Evolutionary conservation across 495 filamentous ascomycete genomes (phyloP), one percentile per base, ranked within the genome.

Genomic region (Penicilliopsis zonata): DNA sequence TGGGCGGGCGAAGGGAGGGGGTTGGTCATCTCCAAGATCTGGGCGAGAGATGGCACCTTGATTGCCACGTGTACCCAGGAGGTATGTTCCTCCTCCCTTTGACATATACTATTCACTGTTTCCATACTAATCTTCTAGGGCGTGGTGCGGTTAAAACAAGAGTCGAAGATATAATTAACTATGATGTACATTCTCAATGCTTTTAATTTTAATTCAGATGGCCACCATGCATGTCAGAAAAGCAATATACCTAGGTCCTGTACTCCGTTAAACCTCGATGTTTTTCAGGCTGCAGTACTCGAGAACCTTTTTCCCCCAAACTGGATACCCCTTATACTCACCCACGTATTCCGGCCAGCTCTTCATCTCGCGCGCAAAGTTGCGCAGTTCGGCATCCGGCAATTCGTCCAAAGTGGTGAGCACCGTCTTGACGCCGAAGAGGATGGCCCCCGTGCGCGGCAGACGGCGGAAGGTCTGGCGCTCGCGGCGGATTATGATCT

Each of bases 1-100:
- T 98, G 90, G 90, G 72, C 78, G 12, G 86, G 84, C 9, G 85
- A 93, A 43, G 88, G 86, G 12, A 71, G 88, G 35, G 90, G 83
- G 0, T 62, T 96, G 37, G 88, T 87, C 20, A 72, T 71, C 42
- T 86, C 94, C 67, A 76, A 75, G 67, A 86, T 96, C 36, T 96
- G 78, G 69, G 74, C 76, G 25, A 73, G 69, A 47, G 80, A 94
- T 43, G 90, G 88, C 3, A 72, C 63, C 20, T 54, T 96, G 61
- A 64, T 98, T 43, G 90, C 90, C 18, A 63, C 61, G 12, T 60
- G 61, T 41, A 59, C 50, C n/a, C 55, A 61, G 47, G 58, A 65
- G 56, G 61, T 57, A 59, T 45, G 52, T 41, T 31, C 14, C 34
- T 27, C n/a, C 10, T 27, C 21, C 31, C 18, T 33, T 35, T 27